phyloP scores from a whole-genome alignment of 495 filamentous ascomycete genomes.

The Penicillium paradoxum region DNA sequence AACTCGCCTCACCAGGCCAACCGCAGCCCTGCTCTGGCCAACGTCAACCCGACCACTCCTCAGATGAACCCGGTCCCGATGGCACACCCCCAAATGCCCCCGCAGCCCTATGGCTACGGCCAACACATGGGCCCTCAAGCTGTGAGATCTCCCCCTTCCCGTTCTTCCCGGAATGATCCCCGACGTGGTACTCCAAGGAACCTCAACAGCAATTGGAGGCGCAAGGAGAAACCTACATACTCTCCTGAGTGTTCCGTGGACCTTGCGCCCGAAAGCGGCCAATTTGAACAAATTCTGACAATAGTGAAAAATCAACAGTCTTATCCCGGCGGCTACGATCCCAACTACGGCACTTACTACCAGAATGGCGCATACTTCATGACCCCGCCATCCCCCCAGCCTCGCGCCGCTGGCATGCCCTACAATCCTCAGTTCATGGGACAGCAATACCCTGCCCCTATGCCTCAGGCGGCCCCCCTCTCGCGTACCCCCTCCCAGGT shows the following conservation, averaged over 20 bases:
- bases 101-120: conserved; percentile 57
- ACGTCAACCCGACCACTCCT: conserved; percentile 63
- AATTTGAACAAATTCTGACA: conserved; percentile 75
- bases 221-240: not conserved
- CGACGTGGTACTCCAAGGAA: conserved; percentile 22
- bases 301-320: conserved; percentile 51
- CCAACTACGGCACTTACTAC: conserved; percentile 45
- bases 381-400: conserved; percentile 47
- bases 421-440: conserved; percentile 43
- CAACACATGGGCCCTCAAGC: conserved; percentile 55
- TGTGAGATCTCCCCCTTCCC: conserved; percentile 57
- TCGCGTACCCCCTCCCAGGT: conserved; percentile 80
- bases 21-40: conserved; percentile 68
- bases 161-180: conserved; percentile 12
- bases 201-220: not conserved
- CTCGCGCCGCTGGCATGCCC: conserved; percentile 49
- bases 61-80: conserved; percentile 60
- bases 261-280: conserved; percentile 62
- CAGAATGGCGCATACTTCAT: conserved; percentile 37
- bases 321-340: conserved; percentile 42
- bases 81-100: conserved; percentile 50
- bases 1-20: conserved; percentile 62
- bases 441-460: conserved; percentile 19
- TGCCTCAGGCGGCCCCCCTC: conserved; percentile 60
- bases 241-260: conserved; percentile 26